phyloP scores from a whole-genome alignment of 2,329 filamentous ascomycete species.

The Fusarium circinatum region DNA sequence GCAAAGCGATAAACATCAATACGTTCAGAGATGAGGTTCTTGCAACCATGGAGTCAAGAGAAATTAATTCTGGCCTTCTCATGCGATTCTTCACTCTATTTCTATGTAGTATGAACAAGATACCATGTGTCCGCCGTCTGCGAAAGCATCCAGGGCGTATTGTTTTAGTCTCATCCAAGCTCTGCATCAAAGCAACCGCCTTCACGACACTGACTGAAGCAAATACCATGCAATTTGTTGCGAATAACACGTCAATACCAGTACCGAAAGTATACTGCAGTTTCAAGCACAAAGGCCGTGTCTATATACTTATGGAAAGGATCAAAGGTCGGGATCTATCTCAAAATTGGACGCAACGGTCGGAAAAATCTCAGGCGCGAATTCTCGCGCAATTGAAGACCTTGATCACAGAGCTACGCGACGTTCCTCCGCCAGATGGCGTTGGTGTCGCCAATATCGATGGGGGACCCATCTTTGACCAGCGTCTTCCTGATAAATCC shows the following conservation, averaged over 20 bases:
- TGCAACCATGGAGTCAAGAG: background rate
- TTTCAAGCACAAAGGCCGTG: background rate
- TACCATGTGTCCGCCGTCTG: background rate
- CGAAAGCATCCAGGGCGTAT: background rate
- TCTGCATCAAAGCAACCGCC: background rate
- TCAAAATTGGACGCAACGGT: background rate
- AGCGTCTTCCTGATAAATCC: conserved; percentile 27
- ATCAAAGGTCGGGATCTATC: background rate
- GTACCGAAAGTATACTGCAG: conserved; percentile 14
- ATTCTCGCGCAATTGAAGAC: background rate
- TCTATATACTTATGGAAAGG: conserved; percentile 4
- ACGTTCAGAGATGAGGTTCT: accelerated
- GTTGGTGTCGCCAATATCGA: conserved; percentile 20
- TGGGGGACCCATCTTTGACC: conserved; percentile 39
- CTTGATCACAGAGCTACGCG: background rate
- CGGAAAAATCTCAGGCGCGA: background rate
- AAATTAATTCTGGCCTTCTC: background rate
- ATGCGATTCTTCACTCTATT: accelerated
- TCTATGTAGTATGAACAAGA: accelerated
- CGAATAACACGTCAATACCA: conserved; percentile 19
- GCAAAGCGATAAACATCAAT: background rate
- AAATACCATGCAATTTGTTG: conserved; percentile 19
- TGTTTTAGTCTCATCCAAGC: background rate
- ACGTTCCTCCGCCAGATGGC: accelerated
- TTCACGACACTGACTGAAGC: conserved; percentile 18